Percentiles rank a stretch among this genome's conserved stretches.
These are phyloP conservation scores for Collybia sp. DNA, from an alignment of 768 basidiomycete species.

Conservation along the genomic window DNA sequence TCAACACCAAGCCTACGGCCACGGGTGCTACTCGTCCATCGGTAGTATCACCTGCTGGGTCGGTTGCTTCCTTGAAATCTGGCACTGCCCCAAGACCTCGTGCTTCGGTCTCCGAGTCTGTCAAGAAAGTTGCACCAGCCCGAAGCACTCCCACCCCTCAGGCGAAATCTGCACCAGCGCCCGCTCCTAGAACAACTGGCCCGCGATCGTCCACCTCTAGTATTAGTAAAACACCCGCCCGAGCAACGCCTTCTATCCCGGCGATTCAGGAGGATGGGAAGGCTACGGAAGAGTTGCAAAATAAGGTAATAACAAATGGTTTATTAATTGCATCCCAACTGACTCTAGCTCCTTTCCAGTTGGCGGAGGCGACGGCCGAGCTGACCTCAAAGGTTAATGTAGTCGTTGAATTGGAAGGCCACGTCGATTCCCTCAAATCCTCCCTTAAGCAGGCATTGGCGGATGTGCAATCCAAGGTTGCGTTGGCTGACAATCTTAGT, in stretches of 20 bases:
- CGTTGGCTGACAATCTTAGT: constrained; percentile 41
- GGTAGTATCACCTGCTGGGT: constrained; percentile 53
- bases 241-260: constrained; percentile 58
- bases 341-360: constrained; percentile 29
- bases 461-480: constrained; percentile 44
- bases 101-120: constrained; percentile 62
- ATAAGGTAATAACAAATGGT: constrained; percentile 39
- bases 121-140: constrained; percentile 44
- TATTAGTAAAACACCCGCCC: constrained; percentile 27
- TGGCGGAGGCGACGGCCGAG: constrained; percentile 52
- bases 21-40: constrained; percentile 38
- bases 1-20: constrained; percentile 29
- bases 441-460: constrained; percentile 42
- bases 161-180: constrained; percentile 21
- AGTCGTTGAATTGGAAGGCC: constrained; percentile 48
- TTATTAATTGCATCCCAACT: constrained; percentile 1
- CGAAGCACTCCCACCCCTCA: constrained; percentile 36
- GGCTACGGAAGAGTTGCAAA: constrained; percentile 51
- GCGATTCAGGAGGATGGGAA: constrained; percentile 67
- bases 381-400: constrained; percentile 48
- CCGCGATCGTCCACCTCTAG: too few relatives aligned
- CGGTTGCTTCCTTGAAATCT: constrained; percentile 43
- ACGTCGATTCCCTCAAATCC: constrained; percentile 42
- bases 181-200: constrained; percentile 13
- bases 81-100: constrained; percentile 48